phyloP scores from a whole-genome alignment of 768 basidiomycete species.

The Suillus subluteus region DNA sequence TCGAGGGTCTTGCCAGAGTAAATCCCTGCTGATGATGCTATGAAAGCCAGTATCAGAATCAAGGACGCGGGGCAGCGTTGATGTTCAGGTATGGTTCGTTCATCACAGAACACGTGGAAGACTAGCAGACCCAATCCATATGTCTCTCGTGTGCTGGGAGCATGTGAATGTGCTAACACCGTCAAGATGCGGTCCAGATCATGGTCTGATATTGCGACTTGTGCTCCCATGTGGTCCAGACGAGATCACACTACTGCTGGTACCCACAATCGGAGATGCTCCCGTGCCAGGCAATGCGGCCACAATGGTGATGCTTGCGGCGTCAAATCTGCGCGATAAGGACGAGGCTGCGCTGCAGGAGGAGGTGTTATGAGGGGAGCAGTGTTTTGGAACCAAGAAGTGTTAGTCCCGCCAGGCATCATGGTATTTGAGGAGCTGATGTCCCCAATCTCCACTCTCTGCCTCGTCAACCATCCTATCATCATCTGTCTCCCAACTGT shows the following conservation, averaged over 20 bases:
- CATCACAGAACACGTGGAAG: conserved; percentile 48
- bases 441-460: neutral
- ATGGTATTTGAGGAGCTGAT: neutral
- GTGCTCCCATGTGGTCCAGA: neutral
- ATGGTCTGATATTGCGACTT: neutral
- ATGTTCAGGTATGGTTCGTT: conserved; percentile 31
- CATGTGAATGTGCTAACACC: conserved; percentile 32
- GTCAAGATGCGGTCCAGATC: conserved; percentile 21
- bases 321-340: conserved; percentile 17
- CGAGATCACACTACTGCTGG: conserved; percentile 7
- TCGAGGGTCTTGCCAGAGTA: conserved; percentile 37
- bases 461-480: neutral
- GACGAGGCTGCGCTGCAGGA: neutral
- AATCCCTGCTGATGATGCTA: conserved; percentile 29
- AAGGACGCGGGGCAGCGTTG: conserved; percentile 32
- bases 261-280: conserved; percentile 30
- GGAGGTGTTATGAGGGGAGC: neutral
- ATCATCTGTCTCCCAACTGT: neutral
- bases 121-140: conserved; percentile 41
- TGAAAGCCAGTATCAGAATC: conserved; percentile 31
- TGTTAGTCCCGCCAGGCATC: neutral
- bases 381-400: accelerated
- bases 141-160: conserved; percentile 29
- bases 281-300: conserved; percentile 31
- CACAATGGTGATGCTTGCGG: conserved; percentile 19